These are phyloP conservation scores for Endoconidiophora polonica DNA, from an alignment of 2,329 filamentous ascomycete species.

Conservation along the genomic window DNA sequence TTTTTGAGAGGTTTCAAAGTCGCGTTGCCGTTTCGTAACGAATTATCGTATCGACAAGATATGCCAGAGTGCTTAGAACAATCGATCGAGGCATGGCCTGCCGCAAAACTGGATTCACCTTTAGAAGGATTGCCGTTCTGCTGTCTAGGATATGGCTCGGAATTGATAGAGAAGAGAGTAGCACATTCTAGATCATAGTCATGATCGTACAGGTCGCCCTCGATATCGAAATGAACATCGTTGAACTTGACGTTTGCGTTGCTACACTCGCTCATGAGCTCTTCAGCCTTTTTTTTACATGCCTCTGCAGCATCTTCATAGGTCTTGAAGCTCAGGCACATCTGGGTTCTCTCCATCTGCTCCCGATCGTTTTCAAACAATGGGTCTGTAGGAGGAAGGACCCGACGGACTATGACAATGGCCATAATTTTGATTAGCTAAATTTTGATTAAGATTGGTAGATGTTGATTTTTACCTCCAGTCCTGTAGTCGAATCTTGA, in stretches of 20 bases:
- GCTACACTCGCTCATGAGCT: not conserved
- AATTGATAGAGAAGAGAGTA: not conserved
- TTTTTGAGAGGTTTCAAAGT: not conserved
- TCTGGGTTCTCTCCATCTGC: too few species aligned
- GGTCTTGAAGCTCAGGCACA: too few species aligned
- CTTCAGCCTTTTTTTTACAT: not conserved
- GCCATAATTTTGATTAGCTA: too few species aligned
- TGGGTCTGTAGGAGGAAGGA: too few species aligned
- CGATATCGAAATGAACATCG: constrained; percentile 75
- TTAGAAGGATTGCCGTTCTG: not conserved
- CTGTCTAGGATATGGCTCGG: not conserved
- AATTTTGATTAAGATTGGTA: too few species aligned
- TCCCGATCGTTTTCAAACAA: too few species aligned
- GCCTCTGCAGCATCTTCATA: too few species aligned
- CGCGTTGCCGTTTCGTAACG: not conserved
- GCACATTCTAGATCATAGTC: constrained; percentile 54
- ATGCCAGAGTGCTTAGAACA: too few species aligned
- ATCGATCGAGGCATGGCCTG: too few species aligned
- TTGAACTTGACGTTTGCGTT: constrained; percentile 43
- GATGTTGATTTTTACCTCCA: too few species aligned
- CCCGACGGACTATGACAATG: too few species aligned
- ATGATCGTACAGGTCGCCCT: constrained; percentile 50
- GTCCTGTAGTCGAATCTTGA: too few species aligned
- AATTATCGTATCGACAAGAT: not conserved
- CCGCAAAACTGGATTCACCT: not conserved